Evolutionary conservation across 345 rosid genomes (phyloP), one percentile per base, ranked within the genome.

Genomic region (Eucalyptus erythrocorys): DNA sequence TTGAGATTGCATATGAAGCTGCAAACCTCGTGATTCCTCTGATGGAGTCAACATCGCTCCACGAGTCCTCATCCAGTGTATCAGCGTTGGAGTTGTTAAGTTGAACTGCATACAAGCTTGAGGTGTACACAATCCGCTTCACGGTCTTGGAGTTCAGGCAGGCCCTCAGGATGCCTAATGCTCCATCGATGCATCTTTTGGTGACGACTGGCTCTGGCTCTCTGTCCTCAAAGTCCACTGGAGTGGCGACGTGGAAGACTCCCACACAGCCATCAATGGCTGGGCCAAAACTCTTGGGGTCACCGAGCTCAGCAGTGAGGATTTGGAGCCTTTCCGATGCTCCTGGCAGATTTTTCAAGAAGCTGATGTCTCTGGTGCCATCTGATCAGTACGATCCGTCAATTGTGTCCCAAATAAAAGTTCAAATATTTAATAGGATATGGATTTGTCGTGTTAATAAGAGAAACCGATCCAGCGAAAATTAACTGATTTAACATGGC

Each of bases 111-210:
- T 91, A 21, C 17, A 87, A 64, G 32, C 96, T 95, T 4, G 97
- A 94, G 76, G 97, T 95, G 93, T 94, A 95, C 10, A 96, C 93
- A 10, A 95, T 93, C 9, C 95, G 90, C 89, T 92, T 94, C 48
- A 96, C 96, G 1, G 95, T 94, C 87, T 91, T 93, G 22, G 95
- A 88, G 19, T 93, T 90, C 85, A 91, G 91, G 91, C 95, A 94
- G 7, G 95, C 89, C 64, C 91, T 94, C 7, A 96, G 53, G 79
- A 96, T 94, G 47, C 95, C 95, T 42, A 91, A 57, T 8, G 92
- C 55, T 87, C 95, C 98, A 17, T 91, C 90, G 13, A 93, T 90
- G 32, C 95, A 79, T 87, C 94, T 93, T 79, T 93, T 89, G 2
- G 93, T 93, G 15, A 93, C 89, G 22, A 89, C 89, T 76, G 90